Evolutionary conservation across 1,284 basidiomycete species (phyloP).

Genomic region (Trametes polyzona): DNA sequence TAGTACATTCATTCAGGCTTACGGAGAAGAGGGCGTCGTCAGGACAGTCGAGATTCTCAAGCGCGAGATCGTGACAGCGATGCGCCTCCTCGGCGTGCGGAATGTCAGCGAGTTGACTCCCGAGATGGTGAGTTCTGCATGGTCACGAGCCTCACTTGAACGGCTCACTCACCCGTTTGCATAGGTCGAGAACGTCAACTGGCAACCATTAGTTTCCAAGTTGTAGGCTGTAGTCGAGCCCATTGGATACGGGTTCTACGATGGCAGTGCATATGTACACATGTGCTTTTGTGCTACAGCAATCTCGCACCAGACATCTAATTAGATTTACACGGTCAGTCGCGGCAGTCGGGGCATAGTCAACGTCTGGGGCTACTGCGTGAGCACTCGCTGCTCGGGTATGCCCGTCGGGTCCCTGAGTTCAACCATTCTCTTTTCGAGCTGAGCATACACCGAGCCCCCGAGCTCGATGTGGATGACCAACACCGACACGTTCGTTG

Average conservation of each 20-base stretch:
- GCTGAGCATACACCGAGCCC: background rate
- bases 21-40: constrained; percentile 81
- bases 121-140: constrained; percentile 62
- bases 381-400: too few relatives aligned
- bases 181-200: constrained; percentile 68
- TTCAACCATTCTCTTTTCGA: background rate
- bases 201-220: constrained; percentile 55
- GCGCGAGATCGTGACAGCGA: constrained; percentile 81
- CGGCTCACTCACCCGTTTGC: background rate
- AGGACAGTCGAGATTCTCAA: constrained; percentile 76
- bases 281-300: too few relatives aligned
- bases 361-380: too few relatives aligned
- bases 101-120: constrained; percentile 74
- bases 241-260: too few relatives aligned
- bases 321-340: too few relatives aligned
- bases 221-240: constrained; percentile 37
- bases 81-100: constrained; percentile 81
- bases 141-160: background rate
- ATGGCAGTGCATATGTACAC: too few relatives aligned
- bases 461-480: background rate
- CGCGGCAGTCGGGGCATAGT: too few relatives aligned
- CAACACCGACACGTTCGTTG: constrained; percentile 1
- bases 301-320: too few relatives aligned
- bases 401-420: background rate
- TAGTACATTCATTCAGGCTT: constrained; percentile 56